Percentiles rank a stretch among this genome's conserved stretches.
phyloP scores from a whole-genome alignment of 129 eudicot species.

The Saussurea involucrata region DNA sequence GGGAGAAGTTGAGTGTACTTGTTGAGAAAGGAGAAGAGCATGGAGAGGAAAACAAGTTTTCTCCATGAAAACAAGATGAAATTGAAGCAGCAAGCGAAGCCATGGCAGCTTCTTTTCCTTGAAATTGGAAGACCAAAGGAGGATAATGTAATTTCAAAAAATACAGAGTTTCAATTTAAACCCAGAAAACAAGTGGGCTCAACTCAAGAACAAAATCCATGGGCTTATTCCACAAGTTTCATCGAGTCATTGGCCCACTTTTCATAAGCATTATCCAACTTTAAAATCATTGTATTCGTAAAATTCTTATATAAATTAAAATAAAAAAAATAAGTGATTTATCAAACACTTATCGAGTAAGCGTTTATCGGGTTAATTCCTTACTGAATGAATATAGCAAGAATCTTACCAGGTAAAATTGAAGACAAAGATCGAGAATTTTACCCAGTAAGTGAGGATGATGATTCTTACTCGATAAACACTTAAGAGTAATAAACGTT shows the following conservation, averaged over 20 bases:
- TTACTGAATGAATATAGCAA: too few relatives aligned
- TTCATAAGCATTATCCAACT: not conserved
- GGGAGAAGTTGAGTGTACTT: constrained; percentile 22
- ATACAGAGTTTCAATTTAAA: not conserved
- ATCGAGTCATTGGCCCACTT: not conserved
- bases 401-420: too few relatives aligned
- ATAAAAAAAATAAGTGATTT: too few relatives aligned
- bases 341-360: too few relatives aligned
- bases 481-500: too few relatives aligned
- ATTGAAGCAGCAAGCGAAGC: constrained; percentile 34
- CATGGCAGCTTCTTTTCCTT: constrained; percentile 37
- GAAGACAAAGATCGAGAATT: too few relatives aligned
- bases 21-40: constrained; percentile 41
- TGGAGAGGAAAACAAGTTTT: constrained; percentile 30
- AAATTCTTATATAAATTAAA: too few relatives aligned
- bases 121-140: constrained; percentile 1
- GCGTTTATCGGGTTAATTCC: too few relatives aligned
- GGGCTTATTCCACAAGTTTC: not conserved
- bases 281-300: not conserved
- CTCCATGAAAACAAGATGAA: constrained; percentile 40
- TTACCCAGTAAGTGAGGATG: too few relatives aligned
- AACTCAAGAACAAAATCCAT: not conserved
- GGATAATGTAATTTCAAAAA: constrained; percentile 15
- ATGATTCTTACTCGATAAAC: too few relatives aligned
- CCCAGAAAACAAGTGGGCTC: constrained; percentile 10